Evolutionary conservation across 1,139 yeast species (phyloP), one percentile per base, ranked within the genome.

Genomic region (Blastobotrys ciferrii): DNA sequence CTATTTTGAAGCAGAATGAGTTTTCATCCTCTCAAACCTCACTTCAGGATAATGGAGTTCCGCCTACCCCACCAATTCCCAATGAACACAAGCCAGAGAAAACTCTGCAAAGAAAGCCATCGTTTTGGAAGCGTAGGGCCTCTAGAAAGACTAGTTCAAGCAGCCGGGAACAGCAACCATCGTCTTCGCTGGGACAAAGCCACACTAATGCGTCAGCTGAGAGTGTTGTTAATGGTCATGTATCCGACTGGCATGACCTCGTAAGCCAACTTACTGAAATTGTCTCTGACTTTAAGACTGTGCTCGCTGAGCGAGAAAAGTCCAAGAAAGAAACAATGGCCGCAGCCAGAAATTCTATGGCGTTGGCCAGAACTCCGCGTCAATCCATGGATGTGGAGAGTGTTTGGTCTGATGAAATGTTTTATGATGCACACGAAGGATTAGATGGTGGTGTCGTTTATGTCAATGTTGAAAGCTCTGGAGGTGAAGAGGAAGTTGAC

Each of bases 381-480:
- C 48, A 13, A 28, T 33, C 39, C 19, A 38, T 42, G 45, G 49
- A 45, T 35, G 48, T 18, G 4, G 51, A 42, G 32, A 39, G 60
- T 42, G 45, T 63, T 12, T 69, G 9, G 55, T 75, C 60, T 58
- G 78, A 61, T 3, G 77, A 74, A 42, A 87, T 82, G 47, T 85
- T 80, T 61, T 82, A 66, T 58, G 94, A 85, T 65, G 95, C 94
- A 1, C 72, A 72, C 42, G 91, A 84, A 42, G 72, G 72, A 48
- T 64, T 74, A 12, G 66, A 63, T 45, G 59, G 57, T 23, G 68
- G 65, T 2, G 62, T 64, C 14, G 56, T 63, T 4, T 56, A 59
- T 39, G 55, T 60, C 20, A 65, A 62, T 23, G 58, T 55, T 23
- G 60, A 58, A 2, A 57, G 56, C 11, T 69, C 54, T 35, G 65